Percentiles rank a stretch among this genome's conserved stretches.
Conservation (phyloP, 768 basidiomycete genomes). For the Tricholoma terreum region DNA sequence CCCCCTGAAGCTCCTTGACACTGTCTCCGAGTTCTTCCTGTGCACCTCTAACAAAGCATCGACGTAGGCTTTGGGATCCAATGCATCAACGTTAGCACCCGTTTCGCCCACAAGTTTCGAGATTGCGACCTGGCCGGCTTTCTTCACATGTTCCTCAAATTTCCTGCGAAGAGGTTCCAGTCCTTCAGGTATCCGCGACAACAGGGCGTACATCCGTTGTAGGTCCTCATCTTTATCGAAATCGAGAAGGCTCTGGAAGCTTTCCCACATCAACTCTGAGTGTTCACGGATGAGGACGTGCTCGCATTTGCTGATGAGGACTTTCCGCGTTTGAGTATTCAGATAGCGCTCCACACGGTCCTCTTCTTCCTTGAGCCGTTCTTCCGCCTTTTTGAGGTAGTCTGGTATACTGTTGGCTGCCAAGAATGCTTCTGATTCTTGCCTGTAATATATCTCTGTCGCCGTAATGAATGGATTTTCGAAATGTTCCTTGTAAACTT, state of each 20-base stretch:
- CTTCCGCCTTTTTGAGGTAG: conserved; percentile 93
- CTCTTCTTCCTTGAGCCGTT: conserved; percentile 89
- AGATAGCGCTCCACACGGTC: conserved; percentile 94
- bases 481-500: conserved; percentile 90
- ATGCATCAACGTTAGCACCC: conserved; percentile 49
- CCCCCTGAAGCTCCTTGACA: conserved; percentile 83
- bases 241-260: conserved; percentile 86
- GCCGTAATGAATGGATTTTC: conserved; percentile 85
- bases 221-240: conserved; percentile 94
- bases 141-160: conserved; percentile 96
- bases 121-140: conserved; percentile 79
- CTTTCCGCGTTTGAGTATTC: conserved; percentile 83
- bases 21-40: conserved; percentile 86
- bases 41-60: conserved; percentile 91
- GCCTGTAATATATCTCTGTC: conserved; percentile 88
- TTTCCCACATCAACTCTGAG: conserved; percentile 83
- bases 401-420: conserved; percentile 87
- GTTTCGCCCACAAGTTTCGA: conserved; percentile 66
- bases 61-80: conserved; percentile 94
- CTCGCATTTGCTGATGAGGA: conserved; percentile 81
- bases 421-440: conserved; percentile 89
- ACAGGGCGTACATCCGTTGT: conserved; percentile 90
- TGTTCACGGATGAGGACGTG: conserved; percentile 89
- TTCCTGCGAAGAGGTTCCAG: conserved; percentile 87
- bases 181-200: conserved; percentile 87